phyloP scores from a whole-genome alignment of 352 stramenopile genomes.

The Phytophthora quininea region DNA sequence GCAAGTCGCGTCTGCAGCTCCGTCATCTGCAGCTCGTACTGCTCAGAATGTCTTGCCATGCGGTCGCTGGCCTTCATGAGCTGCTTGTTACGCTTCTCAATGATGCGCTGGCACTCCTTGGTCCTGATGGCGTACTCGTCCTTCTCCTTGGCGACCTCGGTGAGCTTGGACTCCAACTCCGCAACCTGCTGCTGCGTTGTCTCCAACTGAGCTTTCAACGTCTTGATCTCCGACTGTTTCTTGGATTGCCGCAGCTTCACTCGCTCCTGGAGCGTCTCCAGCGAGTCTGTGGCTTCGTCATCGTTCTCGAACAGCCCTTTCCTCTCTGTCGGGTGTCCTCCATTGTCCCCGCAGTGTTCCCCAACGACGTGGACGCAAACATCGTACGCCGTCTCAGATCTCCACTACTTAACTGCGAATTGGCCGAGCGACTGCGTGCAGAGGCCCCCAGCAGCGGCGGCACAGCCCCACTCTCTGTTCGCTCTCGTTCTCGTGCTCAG shows the following conservation, averaged over 20 bases:
- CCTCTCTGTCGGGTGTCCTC: slow-evolving; percentile 39
- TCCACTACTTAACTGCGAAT: slow-evolving; percentile 28
- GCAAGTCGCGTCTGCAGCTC: slow-evolving; percentile 53
- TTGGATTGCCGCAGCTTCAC: slow-evolving; percentile 74
- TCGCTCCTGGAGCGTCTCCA: slow-evolving; percentile 74
- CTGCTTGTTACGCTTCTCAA: slow-evolving; percentile 89
- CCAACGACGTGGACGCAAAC: slow-evolving; percentile 39
- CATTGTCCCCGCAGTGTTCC: slow-evolving; percentile 14
- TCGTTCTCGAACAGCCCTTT: slow-evolving; percentile 81
- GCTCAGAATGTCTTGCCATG: slow-evolving; percentile 66
- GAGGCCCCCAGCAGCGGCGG: slow-evolving; percentile 20
- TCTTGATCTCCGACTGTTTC: slow-evolving; percentile 72
- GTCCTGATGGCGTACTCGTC: slow-evolving; percentile 72
- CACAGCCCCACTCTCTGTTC: slow-evolving; percentile 10
- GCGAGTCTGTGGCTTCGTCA: slow-evolving; percentile 67
- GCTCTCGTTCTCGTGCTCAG: slow-evolving; percentile 22
- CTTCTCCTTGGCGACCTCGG: slow-evolving; percentile 50
- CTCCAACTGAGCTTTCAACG: slow-evolving; percentile 52
- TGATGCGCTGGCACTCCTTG: slow-evolving; percentile 81
- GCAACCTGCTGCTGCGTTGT: slow-evolving; percentile 28
- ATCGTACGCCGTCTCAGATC: slow-evolving; percentile 45
- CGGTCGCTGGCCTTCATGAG: slow-evolving; percentile 84
- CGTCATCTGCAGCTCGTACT: slow-evolving; percentile 53
- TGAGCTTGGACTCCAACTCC: slow-evolving; percentile 46
- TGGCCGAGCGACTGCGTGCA: slow-evolving; percentile 32